Percentiles rank a stretch among this genome's conserved stretches.
Evolutionary conservation across 2,329 filamentous ascomycete genomes (phyloP).

Genomic region (Sarocladium brachiariae): DNA sequence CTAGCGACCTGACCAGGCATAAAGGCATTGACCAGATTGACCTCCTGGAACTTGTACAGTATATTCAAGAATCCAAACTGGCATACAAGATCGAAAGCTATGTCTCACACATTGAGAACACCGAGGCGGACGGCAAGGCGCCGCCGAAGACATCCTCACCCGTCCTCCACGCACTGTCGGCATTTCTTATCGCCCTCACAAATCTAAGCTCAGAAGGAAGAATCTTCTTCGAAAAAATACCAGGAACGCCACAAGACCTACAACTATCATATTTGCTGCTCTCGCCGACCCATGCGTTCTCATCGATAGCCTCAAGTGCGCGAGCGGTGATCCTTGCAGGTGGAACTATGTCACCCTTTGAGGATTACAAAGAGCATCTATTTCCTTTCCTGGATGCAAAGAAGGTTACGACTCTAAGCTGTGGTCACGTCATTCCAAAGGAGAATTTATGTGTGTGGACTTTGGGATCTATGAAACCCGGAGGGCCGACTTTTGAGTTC

Average conservation of each 20-base stretch:
- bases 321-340: slow-evolving; percentile 85
- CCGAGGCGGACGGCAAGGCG: slow-evolving; percentile 25
- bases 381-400: slow-evolving; percentile 64
- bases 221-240: slow-evolving; percentile 53
- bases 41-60: slow-evolving; percentile 77
- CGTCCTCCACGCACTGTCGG: slow-evolving; percentile 47
- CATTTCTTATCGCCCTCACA: slow-evolving; percentile 72
- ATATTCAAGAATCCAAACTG: slow-evolving; percentile 86
- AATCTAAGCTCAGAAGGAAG: slow-evolving; percentile 71
- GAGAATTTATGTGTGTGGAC: slow-evolving; percentile 76
- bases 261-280: slow-evolving; percentile 79
- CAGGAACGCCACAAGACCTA: slow-evolving; percentile 36
- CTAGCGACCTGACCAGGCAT: slow-evolving; percentile 65
- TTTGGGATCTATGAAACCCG: slow-evolving; percentile 41
- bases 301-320: slow-evolving; percentile 76
- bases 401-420: slow-evolving; percentile 75
- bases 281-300: slow-evolving; percentile 87
- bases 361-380: slow-evolving; percentile 79
- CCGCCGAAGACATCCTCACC: slow-evolving; percentile 29
- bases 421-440: slow-evolving; percentile 85
- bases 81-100: slow-evolving; percentile 95
- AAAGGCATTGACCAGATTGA: slow-evolving; percentile 96
- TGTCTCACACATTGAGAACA: slow-evolving; percentile 52
- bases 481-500: slow-evolving; percentile 65
- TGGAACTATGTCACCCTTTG: slow-evolving; percentile 96